These are phyloP conservation scores for Alternaria tenuissima DNA, from an alignment of 2,329 filamentous ascomycete species.

Conservation along the genomic window DNA sequence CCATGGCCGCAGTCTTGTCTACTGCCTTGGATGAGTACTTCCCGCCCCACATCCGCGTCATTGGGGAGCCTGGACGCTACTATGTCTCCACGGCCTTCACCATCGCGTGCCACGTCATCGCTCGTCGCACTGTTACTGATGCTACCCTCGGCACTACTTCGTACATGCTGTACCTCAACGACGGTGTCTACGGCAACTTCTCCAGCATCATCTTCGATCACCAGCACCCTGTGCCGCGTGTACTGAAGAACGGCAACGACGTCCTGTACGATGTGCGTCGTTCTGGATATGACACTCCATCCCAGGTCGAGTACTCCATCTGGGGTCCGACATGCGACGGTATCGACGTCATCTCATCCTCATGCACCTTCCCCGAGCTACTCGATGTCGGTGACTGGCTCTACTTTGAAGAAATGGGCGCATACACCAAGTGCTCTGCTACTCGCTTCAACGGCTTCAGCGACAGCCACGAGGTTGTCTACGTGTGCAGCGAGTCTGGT, in stretches of 20 bases:
- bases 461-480: constrained; percentile 90
- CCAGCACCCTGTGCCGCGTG: constrained; percentile 85
- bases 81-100: constrained; percentile 95
- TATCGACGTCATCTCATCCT: constrained; percentile 91
- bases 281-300: constrained; percentile 57
- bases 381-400: constrained; percentile 96
- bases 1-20: constrained; percentile 83
- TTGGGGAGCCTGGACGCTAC: constrained; percentile 95
- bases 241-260: constrained; percentile 71
- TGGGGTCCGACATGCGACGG: constrained; percentile 99
- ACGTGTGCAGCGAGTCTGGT: constrained; percentile 92
- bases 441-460: constrained; percentile 98
- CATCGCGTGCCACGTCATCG: constrained; percentile 94
- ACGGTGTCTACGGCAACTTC: constrained; percentile 98
- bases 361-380: constrained; percentile 76
- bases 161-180: constrained; percentile 98
- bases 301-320: constrained; percentile 83
- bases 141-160: constrained; percentile 70
- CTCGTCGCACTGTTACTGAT: constrained; percentile 85
- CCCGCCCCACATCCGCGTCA: constrained; percentile 82
- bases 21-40: constrained; percentile 87
- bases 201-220: constrained; percentile 99
- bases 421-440: constrained; percentile 97
- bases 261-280: constrained; percentile 62
- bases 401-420: constrained; percentile 98